Evolutionary conservation across 352 stramenopile species (phyloP).

Genomic region (Plasmopara muralis): DNA sequence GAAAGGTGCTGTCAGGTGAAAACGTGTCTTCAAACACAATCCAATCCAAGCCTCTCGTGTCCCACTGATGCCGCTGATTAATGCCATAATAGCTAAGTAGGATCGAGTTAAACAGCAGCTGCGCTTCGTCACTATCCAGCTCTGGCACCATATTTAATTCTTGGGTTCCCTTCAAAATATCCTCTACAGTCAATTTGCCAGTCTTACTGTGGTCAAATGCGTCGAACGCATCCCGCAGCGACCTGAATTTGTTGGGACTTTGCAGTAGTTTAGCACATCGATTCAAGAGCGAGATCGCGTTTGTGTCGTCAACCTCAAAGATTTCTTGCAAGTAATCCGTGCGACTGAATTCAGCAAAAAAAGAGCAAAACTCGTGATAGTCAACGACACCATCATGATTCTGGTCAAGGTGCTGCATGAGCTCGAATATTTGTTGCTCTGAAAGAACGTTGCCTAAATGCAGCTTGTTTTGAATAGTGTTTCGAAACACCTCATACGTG

Average conservation of each 20-base stretch:
- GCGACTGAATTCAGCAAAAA: constrained; percentile 79
- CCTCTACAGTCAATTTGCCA: constrained; percentile 34
- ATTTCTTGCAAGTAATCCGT: constrained; percentile 66
- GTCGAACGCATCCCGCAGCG: constrained; percentile 50
- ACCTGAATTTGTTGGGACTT: constrained; percentile 34
- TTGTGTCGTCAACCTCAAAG: constrained; percentile 70
- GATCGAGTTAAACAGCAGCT: constrained; percentile 56
- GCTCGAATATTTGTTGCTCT: constrained; percentile 88
- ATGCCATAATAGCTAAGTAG: constrained; percentile 61
- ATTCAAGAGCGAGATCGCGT: constrained; percentile 62
- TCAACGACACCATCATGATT: constrained; percentile 87
- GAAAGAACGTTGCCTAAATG: constrained; percentile 58
- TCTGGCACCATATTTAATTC: constrained; percentile 42
- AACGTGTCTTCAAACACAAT: constrained; percentile 77
- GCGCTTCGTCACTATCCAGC: constrained; percentile 40
- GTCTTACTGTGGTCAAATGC: constrained; percentile 40
- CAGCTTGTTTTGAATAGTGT: constrained; percentile 58
- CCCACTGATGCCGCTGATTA: constrained; percentile 30
- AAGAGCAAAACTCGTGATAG: constrained; percentile 84
- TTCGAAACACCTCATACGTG: constrained; percentile 74
- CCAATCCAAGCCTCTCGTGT: constrained; percentile 49
- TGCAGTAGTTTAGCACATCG: constrained; percentile 50
- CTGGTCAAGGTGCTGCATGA: constrained; percentile 90
- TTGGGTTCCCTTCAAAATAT: constrained; percentile 48
- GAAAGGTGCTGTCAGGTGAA: constrained; percentile 55